Evolutionary conservation across 768 basidiomycete species (phyloP).

Genomic region (Ramaria sp.): DNA sequence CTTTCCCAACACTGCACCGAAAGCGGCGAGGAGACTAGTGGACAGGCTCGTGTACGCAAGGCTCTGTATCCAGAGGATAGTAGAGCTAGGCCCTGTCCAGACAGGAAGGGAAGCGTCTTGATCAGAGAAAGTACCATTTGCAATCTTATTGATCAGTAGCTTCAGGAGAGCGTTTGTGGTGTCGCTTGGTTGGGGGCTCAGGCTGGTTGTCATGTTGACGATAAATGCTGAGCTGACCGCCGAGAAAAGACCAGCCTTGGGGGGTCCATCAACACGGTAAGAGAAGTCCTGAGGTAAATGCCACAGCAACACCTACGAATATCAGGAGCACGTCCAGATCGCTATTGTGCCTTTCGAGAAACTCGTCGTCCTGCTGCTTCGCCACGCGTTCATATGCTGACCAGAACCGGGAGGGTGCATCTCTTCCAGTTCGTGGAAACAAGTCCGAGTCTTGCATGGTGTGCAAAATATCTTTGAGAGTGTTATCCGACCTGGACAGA

Average conservation of each 20-base stretch:
- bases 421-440: no score
- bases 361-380: no score
- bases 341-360: no score
- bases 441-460: no score
- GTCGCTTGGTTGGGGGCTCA: constrained; percentile 8
- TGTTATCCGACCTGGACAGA: no score
- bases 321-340: no score
- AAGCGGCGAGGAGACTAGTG: constrained; percentile 15
- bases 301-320: no score
- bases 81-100: constrained; percentile 14
- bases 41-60: constrained; percentile 16
- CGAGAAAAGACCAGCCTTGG: constrained; percentile 14
- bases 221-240: constrained; percentile 14
- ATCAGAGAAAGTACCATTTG: constrained; percentile 11
- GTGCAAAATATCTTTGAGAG: no score
- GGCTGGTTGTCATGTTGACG: constrained; percentile 8
- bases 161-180: constrained; percentile 11
- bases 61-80: constrained; percentile 12
- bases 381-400: no score
- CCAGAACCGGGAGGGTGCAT: no score
- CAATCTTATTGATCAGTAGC: constrained; percentile 8
- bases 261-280: no score
- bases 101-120: constrained; percentile 5
- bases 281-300: no score
- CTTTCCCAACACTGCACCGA: constrained; percentile 16